Evolutionary conservation across 306 rosid species (phyloP).

Genomic region (Parietaria judaica): DNA sequence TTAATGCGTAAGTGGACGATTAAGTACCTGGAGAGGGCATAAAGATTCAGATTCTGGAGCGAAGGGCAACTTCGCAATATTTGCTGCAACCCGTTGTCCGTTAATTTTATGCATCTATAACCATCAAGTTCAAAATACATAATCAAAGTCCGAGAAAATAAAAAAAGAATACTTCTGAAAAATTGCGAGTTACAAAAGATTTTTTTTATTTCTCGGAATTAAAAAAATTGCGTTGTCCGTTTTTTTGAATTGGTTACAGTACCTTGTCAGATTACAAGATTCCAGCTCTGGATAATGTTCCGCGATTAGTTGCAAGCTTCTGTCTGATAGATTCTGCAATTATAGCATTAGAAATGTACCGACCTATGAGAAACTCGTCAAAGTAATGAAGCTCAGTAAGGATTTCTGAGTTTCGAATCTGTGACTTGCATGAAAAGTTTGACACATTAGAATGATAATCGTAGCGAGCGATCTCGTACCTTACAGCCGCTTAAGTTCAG

Average conservation of each 20-base stretch:
- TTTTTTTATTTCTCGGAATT: no score
- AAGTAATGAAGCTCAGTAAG: no score
- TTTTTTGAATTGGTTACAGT: constrained; percentile 7
- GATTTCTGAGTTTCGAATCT: no score
- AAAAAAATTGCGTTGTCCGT: no score
- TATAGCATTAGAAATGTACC: constrained; percentile 23
- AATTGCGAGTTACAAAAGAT: neutral
- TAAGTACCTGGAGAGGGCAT: constrained; percentile 71
- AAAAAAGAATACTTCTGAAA: neutral
- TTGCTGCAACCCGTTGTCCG: constrained; percentile 58
- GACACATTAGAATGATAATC: neutral
- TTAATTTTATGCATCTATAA: constrained; percentile 61
- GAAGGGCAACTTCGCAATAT: constrained; percentile 40
- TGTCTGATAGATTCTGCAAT: constrained; percentile 58
- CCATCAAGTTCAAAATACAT: constrained; percentile 18
- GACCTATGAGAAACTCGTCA: constrained; percentile 8
- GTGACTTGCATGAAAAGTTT: neutral
- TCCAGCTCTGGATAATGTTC: constrained; percentile 48
- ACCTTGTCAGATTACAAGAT: constrained; percentile 67
- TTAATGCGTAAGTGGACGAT: constrained; percentile 7
- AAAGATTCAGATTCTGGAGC: constrained; percentile 66
- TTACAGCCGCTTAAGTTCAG: constrained; percentile 86
- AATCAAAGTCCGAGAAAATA: constrained; percentile 7
- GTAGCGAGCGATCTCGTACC: constrained; percentile 31
- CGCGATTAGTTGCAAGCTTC: constrained; percentile 48